Evolutionary conservation across 164 flowering plant genomes (phyloP), one percentile per base, ranked within the genome.

Genomic region (Cinnamomum micranthum): DNA sequence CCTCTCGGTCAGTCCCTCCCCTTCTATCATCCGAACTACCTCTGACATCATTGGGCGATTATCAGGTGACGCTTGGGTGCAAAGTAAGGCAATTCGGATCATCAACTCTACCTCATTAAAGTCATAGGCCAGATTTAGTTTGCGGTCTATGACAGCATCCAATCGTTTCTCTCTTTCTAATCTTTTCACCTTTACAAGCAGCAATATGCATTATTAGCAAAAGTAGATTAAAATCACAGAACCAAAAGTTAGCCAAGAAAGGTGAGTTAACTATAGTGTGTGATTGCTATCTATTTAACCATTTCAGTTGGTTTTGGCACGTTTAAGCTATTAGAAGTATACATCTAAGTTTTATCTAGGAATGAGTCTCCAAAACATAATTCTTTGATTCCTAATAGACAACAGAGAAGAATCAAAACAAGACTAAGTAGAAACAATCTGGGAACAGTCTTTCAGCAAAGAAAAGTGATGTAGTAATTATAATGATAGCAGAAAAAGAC

Each of bases 11-110:
- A 95, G 83, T 2, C 98, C 99, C 72, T 95, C 98, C 2, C 98
- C 99, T 84, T 93, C 99, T 24, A 95, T 82, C 99, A 95, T 93
- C 67, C 97, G 79, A 1, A 93, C 99, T 15, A 95, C 98, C 77
- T 92, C 97, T 19, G 98, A 94, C 99, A 95, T 93, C 14, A 87
- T 85, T 27, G 99, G 99, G 10, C 99, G 93, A 28, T 92, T 91
- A 76, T 91, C 98, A 0, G 97, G 97, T 2, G 92, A 89, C 50
- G 83, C 70, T 79, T 92, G 97, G 1, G 99, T 95, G 69, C 99
- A 92, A 6, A 95, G 90, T 70, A 96, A 77, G 20, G 99, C 99
- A 27, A 95, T 91, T 82, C 87, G 83, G 63, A 95, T 88, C 91
- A 95, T 87, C 87, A 82, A 88, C 86, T 91, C 98, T 71, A 92